These are phyloP conservation scores for Yarrowia porcina DNA, from an alignment of 805 yeast genomes.

Conservation along the genomic window DNA sequence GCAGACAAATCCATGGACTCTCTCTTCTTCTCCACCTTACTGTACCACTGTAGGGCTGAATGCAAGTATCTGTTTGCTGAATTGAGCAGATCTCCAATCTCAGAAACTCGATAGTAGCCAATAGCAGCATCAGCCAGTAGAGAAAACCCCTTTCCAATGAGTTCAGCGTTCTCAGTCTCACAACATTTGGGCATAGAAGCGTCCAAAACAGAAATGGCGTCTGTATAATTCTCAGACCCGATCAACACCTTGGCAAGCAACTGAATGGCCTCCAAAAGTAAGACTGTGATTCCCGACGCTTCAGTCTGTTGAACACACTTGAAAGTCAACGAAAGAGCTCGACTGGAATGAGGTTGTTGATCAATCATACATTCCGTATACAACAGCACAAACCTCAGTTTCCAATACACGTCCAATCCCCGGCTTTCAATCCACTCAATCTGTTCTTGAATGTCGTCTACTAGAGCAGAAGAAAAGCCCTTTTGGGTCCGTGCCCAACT, in stretches of 20 bases:
- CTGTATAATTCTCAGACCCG: constrained; percentile 43
- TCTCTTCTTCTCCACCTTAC: constrained; percentile 1
- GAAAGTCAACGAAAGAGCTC: constrained; percentile 50
- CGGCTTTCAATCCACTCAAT: constrained; percentile 27
- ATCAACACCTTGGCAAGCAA: constrained; percentile 47
- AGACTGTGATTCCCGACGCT: constrained; percentile 45
- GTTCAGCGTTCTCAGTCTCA: constrained; percentile 42
- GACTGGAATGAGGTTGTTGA: constrained; percentile 39
- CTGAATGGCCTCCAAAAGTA: constrained; percentile 48
- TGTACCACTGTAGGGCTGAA: constrained; percentile 15
- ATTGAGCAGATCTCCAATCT: neutral
- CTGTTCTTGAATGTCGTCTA: constrained; percentile 1
- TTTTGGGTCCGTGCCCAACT: constrained; percentile 12
- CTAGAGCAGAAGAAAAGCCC: constrained; percentile 5
- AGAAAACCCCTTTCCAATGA: constrained; percentile 43
- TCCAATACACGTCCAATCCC: constrained; percentile 39
- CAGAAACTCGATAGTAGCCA: neutral
- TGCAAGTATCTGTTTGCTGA: constrained; percentile 8
- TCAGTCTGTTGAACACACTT: constrained; percentile 51
- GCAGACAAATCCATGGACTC: neutral
- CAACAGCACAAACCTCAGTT: constrained; percentile 35
- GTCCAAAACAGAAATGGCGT: constrained; percentile 45
- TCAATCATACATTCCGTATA: constrained; percentile 16
- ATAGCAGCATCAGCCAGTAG: constrained; percentile 34
- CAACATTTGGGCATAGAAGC: constrained; percentile 47